A percentile compares a stretch with the other conserved stretches of the same genome.
Conservation (phyloP, 768 basidiomycete genomes). For the Calvatia gigantea region DNA sequence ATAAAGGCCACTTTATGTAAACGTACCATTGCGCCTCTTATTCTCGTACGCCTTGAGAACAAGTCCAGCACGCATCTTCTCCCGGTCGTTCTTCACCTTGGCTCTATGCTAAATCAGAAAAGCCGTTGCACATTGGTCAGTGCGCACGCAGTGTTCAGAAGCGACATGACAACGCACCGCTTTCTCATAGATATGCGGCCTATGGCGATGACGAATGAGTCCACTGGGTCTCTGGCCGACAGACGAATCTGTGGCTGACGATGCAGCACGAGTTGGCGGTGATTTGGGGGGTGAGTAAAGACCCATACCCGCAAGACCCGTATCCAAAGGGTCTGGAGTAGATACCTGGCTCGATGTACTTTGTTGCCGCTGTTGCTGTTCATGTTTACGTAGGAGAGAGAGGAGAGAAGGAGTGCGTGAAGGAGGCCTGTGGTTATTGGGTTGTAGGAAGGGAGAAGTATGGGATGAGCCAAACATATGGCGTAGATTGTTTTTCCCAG, state of each 20-base stretch:
- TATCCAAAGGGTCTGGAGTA: background rate
- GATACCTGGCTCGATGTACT: background rate
- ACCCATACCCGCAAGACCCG: conserved; percentile 1
- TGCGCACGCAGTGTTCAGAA: too few relatives aligned
- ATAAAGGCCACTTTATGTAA: too few relatives aligned
- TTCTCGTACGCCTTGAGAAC: conserved; percentile 1
- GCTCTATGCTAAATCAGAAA: background rate
- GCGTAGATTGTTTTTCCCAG: background rate
- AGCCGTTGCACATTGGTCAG: background rate
- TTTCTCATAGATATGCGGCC: conserved; percentile 2
- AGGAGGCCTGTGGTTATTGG: background rate
- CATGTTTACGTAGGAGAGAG: conserved; percentile 1
- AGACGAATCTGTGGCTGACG: background rate
- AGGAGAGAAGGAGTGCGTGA: conserved; percentile 8
- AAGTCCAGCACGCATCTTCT: background rate
- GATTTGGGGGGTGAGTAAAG: background rate
- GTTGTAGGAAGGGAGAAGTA: background rate
- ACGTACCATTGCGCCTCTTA: conserved; percentile 2
- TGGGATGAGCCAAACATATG: conserved; percentile 3
- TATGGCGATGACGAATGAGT: conserved; percentile 6
- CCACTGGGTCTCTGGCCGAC: background rate
- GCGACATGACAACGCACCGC: background rate
- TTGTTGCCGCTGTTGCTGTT: background rate
- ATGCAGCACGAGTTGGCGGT: background rate
- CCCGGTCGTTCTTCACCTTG: conserved; percentile 4